Conservation (phyloP, 768 basidiomycete species). For the Coprinopsis cinerea region DNA sequence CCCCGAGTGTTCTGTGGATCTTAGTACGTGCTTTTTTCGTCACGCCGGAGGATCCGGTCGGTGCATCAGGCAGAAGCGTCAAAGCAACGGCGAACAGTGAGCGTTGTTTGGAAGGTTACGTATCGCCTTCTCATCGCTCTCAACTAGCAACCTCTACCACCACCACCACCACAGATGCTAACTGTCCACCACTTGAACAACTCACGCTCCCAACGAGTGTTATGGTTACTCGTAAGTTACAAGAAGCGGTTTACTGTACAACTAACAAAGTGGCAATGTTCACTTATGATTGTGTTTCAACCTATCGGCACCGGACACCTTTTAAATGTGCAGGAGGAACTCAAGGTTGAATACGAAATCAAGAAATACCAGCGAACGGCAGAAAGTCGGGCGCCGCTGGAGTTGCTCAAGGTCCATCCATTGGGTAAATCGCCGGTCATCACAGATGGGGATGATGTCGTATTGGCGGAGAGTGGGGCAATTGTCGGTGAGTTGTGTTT, state of each 20-base stretch:
- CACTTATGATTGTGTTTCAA: not conserved
- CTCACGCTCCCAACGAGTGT: not conserved
- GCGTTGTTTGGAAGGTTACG: not conserved
- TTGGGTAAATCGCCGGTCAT: constrained; percentile 44
- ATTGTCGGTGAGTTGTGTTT: constrained; percentile 29
- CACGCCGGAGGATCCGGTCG: too few relatives aligned
- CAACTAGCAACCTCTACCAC: not conserved
- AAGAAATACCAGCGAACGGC: constrained; percentile 33
- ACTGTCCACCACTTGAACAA: not conserved
- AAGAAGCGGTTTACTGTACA: not conserved
- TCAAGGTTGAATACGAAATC: constrained; percentile 38
- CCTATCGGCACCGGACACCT: not conserved
- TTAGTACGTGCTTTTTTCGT: too few relatives aligned
- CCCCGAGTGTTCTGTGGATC: too few relatives aligned
- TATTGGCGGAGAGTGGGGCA: constrained; percentile 32
- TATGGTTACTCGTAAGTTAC: not conserved
- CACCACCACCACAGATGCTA: too few relatives aligned
- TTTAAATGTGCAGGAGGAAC: constrained; percentile 38
- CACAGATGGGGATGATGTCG: constrained; percentile 36
- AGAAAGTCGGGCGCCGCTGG: constrained; percentile 28
- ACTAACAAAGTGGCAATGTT: not conserved
- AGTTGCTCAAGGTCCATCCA: constrained; percentile 33
- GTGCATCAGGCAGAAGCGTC: too few relatives aligned
- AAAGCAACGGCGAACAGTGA: not conserved
- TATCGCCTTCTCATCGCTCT: not conserved